Evolutionary conservation across 2,329 filamentous ascomycete species (phyloP), one percentile per base, ranked within the genome.

Genomic region (Neoarthrinium moseri): DNA sequence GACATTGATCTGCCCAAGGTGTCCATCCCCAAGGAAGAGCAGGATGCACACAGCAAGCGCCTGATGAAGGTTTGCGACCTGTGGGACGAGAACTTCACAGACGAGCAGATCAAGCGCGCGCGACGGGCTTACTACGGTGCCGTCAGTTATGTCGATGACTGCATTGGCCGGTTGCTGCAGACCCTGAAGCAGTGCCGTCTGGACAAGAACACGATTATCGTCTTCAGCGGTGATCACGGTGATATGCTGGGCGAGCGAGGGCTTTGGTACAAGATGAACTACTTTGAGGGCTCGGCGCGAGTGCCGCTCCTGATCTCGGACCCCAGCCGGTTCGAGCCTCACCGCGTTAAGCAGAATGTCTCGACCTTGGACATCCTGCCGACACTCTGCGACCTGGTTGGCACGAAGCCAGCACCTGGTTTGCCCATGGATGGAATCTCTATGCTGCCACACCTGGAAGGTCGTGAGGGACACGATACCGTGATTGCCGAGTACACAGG

Each of bases 181-280:
- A 86, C 89, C 0, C 73, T 96, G 15, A 86, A 91, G 64, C 79
- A 90, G 49, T 92, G 89, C 61, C 81, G 84, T 6, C 74, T 96
- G 35, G 85, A 85, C 49, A 83, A 95, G 26, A 83, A 96, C 68
- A 96, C 91, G 11, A 91, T 96, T 57, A 76, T 96, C 58, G 84
- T 96, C 54, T 96, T 96, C 70, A 91, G 87, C 48, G 91, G 91
- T 35, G 91, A 96, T 64, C 91, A 96, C 61, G 91, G 91, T 46
- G 91, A 96, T 67, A 96, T 96, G 91, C 80, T 96, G 6, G 91
- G 91, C 48, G 91, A 96, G 73, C 84, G 90, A 43, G 87, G 88
- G 5, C 73, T 96, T 37, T 96, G 91, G 91, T 91, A 96, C 75
- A 96, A 96, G 78, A 96, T 96, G 91, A 90, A 83, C 62, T 96